Conservation (phyloP, 331 rosid genomes). For the Rhamnella rubrinervis region DNA sequence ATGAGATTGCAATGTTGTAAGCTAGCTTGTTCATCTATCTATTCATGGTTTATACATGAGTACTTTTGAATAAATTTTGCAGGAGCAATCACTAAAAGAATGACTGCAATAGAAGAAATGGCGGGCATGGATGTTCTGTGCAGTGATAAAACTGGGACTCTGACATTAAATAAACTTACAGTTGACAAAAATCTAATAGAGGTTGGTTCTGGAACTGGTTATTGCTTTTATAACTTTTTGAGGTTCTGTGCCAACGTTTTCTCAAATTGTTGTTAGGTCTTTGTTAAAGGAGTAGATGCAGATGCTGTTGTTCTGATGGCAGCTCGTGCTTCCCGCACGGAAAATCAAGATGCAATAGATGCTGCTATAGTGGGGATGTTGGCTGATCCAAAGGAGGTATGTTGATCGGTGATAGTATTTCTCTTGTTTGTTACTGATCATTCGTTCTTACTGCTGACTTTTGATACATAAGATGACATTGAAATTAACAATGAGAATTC, state of each 20-base stretch:
- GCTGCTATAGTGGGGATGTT: slow-evolving; percentile 89
- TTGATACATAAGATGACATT: neutral
- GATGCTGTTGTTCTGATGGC: slow-evolving; percentile 81
- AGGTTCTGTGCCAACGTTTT: slow-evolving; percentile 1
- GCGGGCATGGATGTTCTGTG: slow-evolving; percentile 93
- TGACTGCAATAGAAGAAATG: slow-evolving; percentile 96
- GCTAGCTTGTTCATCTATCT: neutral
- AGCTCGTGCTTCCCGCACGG: slow-evolving; percentile 79
- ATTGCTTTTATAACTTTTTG: slow-evolving; percentile 10
- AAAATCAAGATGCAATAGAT: slow-evolving; percentile 89
- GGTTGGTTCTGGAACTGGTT: slow-evolving; percentile 33
- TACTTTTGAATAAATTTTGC: slow-evolving; percentile 21
- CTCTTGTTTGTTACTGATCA: neutral
- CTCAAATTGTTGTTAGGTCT: slow-evolving; percentile 37
- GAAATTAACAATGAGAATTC: neutral
- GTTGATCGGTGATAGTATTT: slow-evolving; percentile 3
- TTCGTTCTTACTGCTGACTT: neutral
- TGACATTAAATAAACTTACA: slow-evolving; percentile 72
- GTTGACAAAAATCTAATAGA: slow-evolving; percentile 77
- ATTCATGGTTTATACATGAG: slow-evolving; percentile 7
- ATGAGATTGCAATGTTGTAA: neutral
- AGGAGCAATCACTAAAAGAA: slow-evolving; percentile 93
- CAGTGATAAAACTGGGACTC: slow-evolving; percentile 89
- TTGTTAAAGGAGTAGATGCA: slow-evolving; percentile 62
- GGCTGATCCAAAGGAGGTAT: slow-evolving; percentile 88